Evolutionary conservation across 768 basidiomycete genomes (phyloP).

Genomic region (Tricholoma furcatifolium): DNA sequence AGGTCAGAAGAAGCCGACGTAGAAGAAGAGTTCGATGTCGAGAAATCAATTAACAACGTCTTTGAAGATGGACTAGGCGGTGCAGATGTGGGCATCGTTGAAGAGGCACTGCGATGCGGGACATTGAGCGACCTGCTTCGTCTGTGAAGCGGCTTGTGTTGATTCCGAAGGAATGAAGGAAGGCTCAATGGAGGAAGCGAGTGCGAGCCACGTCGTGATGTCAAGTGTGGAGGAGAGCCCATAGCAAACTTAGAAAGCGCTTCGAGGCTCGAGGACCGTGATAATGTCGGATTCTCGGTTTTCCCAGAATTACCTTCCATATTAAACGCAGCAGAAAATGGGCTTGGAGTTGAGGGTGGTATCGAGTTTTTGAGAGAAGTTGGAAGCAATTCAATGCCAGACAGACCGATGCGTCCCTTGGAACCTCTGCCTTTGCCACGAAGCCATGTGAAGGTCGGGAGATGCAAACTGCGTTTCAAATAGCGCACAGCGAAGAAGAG

Average conservation of each 20-base stretch:
- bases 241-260: conserved; percentile 11
- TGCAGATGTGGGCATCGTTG: conserved; percentile 6
- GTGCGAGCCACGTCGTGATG: conserved; percentile 11
- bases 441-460: conserved; percentile 17
- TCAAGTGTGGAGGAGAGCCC: conserved; percentile 3
- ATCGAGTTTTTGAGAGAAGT: conserved; percentile 16
- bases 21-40: conserved; percentile 16
- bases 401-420: conserved; percentile 16
- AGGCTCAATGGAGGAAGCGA: conserved; percentile 15
- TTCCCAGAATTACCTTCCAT: conserved; percentile 19
- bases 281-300: conserved; percentile 8
- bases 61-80: conserved; percentile 18
- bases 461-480: conserved; percentile 14
- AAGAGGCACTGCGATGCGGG: conserved; percentile 6
- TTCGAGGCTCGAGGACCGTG: conserved; percentile 22
- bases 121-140: conserved; percentile 20
- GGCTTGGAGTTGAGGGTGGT: conserved; percentile 12
- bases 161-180: conserved; percentile 9
- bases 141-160: conserved; percentile 14
- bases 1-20: conserved; percentile 20
- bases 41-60: conserved; percentile 19
- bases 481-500: conserved; percentile 15
- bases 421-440: conserved; percentile 20
- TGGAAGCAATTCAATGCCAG: conserved; percentile 20
- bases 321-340: conserved; percentile 15